Evolutionary conservation across 176 grass and related monocot species (phyloP), one percentile per base, ranked within the genome.

Genomic region (Eremochloa ophiuroides): DNA sequence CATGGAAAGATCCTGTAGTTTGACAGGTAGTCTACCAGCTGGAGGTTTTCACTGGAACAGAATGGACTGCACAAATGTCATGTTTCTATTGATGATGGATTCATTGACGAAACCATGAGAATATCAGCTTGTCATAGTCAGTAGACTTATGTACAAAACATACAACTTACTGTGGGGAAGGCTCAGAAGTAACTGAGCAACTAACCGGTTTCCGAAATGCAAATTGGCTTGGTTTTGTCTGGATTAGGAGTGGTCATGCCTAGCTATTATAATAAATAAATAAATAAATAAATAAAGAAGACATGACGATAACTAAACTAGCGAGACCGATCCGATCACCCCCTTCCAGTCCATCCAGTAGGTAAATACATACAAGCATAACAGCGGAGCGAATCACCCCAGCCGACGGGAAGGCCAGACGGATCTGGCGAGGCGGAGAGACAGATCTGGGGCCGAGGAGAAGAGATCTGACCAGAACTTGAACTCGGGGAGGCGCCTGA

Each of bases 401-500:
- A 61, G 59, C 25, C 12, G 26, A 62, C 60, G 5, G 27, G 12
- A 15, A 27, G 60, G 12, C 13, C 60, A 15, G 55, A 26, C 15
- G 56, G 83, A 79, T 89, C 87, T 88, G 81, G 26, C 2, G 13
- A 66, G 43, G 20, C 10, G 46, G 7, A 38, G 22, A 55, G 7
- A 8, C 78, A 80, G 84, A 86, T 86, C 62, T 69, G 72, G 79
- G 64, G n/a, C 3, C 16, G 23, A 13, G 40, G 42, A 38, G 13
- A 2, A 1, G 46, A 8, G 20, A 40, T 69, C 80, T 23, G 79
- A 97, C 92, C 94, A 97, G 85, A 97, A 97, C 84, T 97, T 97
- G 85, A 97, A 97, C 91, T 97, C 94, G 4, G 94, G 91, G 25
- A 97, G 94, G 38, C 94, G 76, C 74, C 94, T 78, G 77, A 97